Evolutionary conservation across 2,329 filamentous ascomycete species (phyloP), one percentile per base, ranked within the genome.

Genomic region (Fusarium sacchari): DNA sequence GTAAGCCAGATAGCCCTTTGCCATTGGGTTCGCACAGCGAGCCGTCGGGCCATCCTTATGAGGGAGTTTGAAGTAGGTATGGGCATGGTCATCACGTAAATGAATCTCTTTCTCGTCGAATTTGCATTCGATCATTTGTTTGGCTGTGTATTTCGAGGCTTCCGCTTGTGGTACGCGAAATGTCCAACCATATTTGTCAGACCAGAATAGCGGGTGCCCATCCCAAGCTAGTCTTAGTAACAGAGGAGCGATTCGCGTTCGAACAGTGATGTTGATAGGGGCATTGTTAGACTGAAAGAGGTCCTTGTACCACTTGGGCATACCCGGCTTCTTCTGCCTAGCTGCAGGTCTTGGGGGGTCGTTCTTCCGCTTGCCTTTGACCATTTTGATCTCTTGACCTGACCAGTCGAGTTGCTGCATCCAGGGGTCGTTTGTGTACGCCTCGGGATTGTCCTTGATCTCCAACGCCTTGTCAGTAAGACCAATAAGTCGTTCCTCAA

Each of bases 241-340:
- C 24, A 99, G 84, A 0, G 96, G 95, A 2, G 96, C 93, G 77
- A 98, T 91, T 60, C 97, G 90, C 39, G 95, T 97, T 50, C 97
- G 90, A 1, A 98, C 95, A 0, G 94, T 94, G 24, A 99, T 84
- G 67, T 86, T 91, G 64, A 98, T 96, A 49, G 88, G 88, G 0
- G 88, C 84, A 66, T 91, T 89, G 30, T 84, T 91, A 64, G 90
- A 94, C 3, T 88, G 77, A 76, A 97, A 97, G 3, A 99, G 85
- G 80, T 95, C 94, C 79, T 96, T 98, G 83, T 97, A 99, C 96
- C 96, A 99, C 73, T 93, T 88, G 1, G 96, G 96, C 93, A 94
- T 96, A 20, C 96, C 96, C 0, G 96, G 95, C 84, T 93, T 94
- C 86, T 98, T 99, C 81, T 99, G 96, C 50, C 93, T 88, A 17